These are phyloP conservation scores for Strobilomyces dryophilus DNA, from an alignment of 768 basidiomycete species.

Conservation along the genomic window DNA sequence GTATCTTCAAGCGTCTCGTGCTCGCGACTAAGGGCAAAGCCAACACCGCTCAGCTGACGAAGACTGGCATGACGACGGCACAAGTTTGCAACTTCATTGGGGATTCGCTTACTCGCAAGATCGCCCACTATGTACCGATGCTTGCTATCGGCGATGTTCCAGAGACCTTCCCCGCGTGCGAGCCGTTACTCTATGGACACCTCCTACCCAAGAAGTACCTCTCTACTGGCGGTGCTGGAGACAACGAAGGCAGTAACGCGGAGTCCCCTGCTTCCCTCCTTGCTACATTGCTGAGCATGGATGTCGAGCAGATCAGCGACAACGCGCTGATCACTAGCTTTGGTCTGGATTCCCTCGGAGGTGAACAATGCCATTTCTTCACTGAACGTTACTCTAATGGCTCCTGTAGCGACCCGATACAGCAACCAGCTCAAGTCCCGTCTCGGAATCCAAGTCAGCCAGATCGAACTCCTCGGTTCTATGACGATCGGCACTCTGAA, in stretches of 20 bases:
- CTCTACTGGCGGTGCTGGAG: constrained; percentile 8
- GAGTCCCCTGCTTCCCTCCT: constrained; percentile 27
- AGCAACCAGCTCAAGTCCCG: constrained; percentile 27
- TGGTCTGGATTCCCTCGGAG: constrained; percentile 23
- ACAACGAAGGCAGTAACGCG: constrained; percentile 6
- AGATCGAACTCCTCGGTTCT: constrained; percentile 22
- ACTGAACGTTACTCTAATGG: not conserved
- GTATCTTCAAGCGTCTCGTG: constrained; percentile 33
- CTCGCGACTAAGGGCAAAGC: constrained; percentile 24
- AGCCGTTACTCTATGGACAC: constrained; percentile 26
- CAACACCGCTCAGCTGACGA: constrained; percentile 26
- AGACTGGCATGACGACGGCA: constrained; percentile 31
- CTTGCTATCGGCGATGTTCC: constrained; percentile 23
- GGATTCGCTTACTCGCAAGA: constrained; percentile 26
- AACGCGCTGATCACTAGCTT: constrained; percentile 29
- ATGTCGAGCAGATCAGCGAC: constrained; percentile 26
- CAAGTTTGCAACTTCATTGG: constrained; percentile 32
- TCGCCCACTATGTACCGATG: constrained; percentile 30
- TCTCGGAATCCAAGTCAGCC: constrained; percentile 25
- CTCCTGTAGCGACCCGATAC: constrained; percentile 24
- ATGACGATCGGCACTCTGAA: constrained; percentile 24
- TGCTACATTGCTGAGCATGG: constrained; percentile 22
- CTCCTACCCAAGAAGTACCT: constrained; percentile 21
- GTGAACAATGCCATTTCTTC: constrained; percentile 6
- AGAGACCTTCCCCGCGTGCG: constrained; percentile 23